Evolutionary conservation across 2,329 filamentous ascomycete species (phyloP), one percentile per base, ranked within the genome.

Genomic region (Elsinoe necatrix): DNA sequence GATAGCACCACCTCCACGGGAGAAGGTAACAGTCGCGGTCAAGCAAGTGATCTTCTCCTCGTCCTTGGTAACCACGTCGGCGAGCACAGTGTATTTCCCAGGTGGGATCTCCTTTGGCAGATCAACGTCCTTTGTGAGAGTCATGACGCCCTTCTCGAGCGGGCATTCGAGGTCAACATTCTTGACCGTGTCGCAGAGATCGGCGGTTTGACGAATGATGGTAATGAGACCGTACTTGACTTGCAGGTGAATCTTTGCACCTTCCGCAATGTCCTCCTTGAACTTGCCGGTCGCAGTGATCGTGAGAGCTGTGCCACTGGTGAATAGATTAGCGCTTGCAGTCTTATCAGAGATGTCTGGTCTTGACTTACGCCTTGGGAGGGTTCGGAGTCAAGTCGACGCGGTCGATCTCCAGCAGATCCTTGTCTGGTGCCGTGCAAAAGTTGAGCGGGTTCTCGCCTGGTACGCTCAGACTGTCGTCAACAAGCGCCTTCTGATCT

Each of bases 151-250:
- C 73, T 88, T 82, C 73, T 95, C 77, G 58, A 98, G 80, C 50
- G 93, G 93, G 73, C 93, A 98, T 65, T 88, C 75, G 57, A 97
- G 77, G 65, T 96, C 89, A 43, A 96, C 89, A 63, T 96, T 90
- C 69, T 81, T 77, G 62, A 95, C 82, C 70, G 95, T 86, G 59
- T 96, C 87, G 77, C 93, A 98, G 35, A 97, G 81, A 68, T 95
- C 86, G 66, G 85, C 84, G 63, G 79, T 81, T 62, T 87, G 87
- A 71, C 81, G 88, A 72, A 98, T 83, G 62, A 98, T 81, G 56
- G 84, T 87, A 71, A 98, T 96, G 63, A 95, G 78, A 59, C 92
- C 92, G 72, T 95, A 96, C 75, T 95, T 96, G 74, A 98, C 92
- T 63, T 84, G 80, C 39, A 98, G 71, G 48, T 85, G 78, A 61